These are phyloP conservation scores for Mycena vitilis DNA, from an alignment of 768 basidiomycete genomes.

Conservation along the genomic window DNA sequence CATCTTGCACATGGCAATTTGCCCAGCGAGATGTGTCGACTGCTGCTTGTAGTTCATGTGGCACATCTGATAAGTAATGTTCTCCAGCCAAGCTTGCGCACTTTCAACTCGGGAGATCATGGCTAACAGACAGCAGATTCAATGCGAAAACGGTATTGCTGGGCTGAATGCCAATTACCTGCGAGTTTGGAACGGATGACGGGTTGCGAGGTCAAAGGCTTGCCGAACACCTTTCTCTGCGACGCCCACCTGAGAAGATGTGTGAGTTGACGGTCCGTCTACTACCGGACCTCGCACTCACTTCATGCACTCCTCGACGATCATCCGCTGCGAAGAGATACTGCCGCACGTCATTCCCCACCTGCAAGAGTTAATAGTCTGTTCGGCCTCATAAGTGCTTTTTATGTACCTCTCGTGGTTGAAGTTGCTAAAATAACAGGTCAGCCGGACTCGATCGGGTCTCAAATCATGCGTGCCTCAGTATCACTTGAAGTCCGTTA, in stretches of 20 bases:
- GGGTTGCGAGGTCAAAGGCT: constrained; percentile 72
- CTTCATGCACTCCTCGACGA: constrained; percentile 85
- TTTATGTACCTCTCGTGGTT: constrained; percentile 65
- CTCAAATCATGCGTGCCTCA: constrained; percentile 40
- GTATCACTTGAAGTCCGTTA: constrained; percentile 48
- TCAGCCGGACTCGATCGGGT: constrained; percentile 67
- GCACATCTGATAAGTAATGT: constrained; percentile 88
- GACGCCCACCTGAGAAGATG: constrained; percentile 67
- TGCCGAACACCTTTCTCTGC: constrained; percentile 85
- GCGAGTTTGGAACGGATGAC: constrained; percentile 85
- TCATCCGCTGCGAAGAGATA: constrained; percentile 65
- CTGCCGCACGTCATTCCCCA: constrained; percentile 78
- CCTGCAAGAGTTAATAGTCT: constrained; percentile 33
- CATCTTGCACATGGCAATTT: background rate
- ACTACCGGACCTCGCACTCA: constrained; percentile 39
- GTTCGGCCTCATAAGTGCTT: background rate
- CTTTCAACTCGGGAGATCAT: constrained; percentile 89
- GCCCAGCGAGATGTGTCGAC: constrained; percentile 80
- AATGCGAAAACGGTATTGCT: background rate
- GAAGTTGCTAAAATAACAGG: constrained; percentile 62
- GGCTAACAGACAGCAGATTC: constrained; percentile 26
- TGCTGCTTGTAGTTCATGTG: constrained; percentile 88
- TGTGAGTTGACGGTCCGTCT: background rate
- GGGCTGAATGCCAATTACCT: constrained; percentile 1
- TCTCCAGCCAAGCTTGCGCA: constrained; percentile 89